phyloP scores from a whole-genome alignment of 495 filamentous ascomycete species.

The Xylaria scruposa region DNA sequence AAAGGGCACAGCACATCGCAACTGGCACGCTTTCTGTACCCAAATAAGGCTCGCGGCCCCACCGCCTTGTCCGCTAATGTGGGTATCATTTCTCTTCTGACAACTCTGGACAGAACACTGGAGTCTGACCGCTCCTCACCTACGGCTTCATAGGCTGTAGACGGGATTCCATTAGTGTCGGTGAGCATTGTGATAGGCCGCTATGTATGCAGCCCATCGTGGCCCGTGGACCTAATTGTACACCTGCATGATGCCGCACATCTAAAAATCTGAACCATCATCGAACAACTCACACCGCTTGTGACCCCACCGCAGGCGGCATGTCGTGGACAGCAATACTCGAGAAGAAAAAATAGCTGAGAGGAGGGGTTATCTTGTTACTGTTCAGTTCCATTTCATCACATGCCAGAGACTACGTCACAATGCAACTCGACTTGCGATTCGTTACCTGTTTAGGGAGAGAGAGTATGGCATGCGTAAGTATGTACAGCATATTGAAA shows the following conservation, averaged over 20 bases:
- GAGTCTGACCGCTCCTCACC: slow-evolving; percentile 20
- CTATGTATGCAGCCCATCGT: slow-evolving; percentile 10
- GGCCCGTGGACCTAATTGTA: neutral
- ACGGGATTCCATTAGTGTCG: neutral
- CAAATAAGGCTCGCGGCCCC: neutral
- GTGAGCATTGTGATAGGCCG: slow-evolving; percentile 11
- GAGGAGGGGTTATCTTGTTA: neutral
- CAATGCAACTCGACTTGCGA: neutral
- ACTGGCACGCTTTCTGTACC: neutral
- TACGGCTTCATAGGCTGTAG: slow-evolving; percentile 7
- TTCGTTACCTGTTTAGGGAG: neutral
- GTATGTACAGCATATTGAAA: neutral
- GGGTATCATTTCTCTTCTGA: slow-evolving; percentile 11
- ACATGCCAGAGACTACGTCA: neutral
- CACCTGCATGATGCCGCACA: slow-evolving; percentile 16
- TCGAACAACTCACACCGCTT: slow-evolving; percentile 16
- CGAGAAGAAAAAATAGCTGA: neutral
- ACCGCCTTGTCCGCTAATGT: neutral
- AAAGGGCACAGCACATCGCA: slow-evolving; percentile 9
- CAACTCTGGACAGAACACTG: slow-evolving; percentile 8
- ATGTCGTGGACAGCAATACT: neutral
- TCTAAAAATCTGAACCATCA: neutral
- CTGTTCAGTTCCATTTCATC: neutral
- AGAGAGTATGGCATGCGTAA: neutral
- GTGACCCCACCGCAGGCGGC: neutral